phyloP scores from a whole-genome alignment of 257 asterid genomes.

The Rhazya stricta region DNA sequence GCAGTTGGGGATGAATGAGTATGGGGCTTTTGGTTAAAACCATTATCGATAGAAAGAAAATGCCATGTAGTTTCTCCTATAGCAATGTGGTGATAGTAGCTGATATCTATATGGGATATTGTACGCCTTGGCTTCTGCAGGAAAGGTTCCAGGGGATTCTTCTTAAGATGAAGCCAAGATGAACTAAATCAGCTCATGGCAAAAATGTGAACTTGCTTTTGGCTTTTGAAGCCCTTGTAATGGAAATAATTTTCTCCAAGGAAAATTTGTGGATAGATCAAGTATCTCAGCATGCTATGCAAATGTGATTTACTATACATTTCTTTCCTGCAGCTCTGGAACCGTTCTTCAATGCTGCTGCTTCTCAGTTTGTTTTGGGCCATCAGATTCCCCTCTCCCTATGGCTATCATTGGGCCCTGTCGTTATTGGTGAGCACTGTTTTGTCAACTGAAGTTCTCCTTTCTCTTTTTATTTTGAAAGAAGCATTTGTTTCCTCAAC shows the following conservation, averaged over 20 bases:
- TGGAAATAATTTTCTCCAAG: not conserved
- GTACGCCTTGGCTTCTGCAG: too few relatives aligned
- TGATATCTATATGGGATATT: too few relatives aligned
- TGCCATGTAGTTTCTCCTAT: too few relatives aligned
- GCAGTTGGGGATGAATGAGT: too few relatives aligned
- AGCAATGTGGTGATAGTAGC: too few relatives aligned
- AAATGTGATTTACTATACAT: not conserved
- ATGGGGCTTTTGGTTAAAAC: not conserved
- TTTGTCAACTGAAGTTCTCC: not conserved
- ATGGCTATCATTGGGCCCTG: slow-evolving; percentile 59
- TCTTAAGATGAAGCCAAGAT: not conserved
- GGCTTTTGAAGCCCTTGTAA: too few relatives aligned
- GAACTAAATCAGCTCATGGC: not conserved
- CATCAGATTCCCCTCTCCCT: slow-evolving; percentile 50
- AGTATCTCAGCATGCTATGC: not conserved
- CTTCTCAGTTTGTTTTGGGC: slow-evolving; percentile 55
- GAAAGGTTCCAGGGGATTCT: too few relatives aligned
- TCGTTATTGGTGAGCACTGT: slow-evolving; percentile 38
- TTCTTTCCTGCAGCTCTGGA: slow-evolving; percentile 38
- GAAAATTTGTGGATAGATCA: not conserved
- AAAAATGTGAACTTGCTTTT: not conserved
- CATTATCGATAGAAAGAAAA: too few relatives aligned
- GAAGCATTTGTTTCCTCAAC: not conserved
- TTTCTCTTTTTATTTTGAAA: not conserved
- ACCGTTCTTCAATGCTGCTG: slow-evolving; percentile 62